Evolutionary conservation across 2,329 filamentous ascomycete species (phyloP).

Genomic region (Talaromyces sp.): DNA sequence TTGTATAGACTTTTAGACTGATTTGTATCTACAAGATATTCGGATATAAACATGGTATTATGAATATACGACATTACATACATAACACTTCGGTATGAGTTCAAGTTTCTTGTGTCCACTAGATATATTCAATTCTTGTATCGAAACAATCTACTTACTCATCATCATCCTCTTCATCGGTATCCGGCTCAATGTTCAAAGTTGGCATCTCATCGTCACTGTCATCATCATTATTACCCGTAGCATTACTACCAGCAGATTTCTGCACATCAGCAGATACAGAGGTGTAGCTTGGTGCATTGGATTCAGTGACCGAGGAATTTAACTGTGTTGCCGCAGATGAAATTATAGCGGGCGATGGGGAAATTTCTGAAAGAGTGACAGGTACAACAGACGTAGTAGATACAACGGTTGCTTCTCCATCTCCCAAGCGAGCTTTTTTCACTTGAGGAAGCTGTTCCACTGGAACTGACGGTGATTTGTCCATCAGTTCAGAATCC

Average conservation of each 20-base stretch:
- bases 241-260: background rate
- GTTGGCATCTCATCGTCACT: conserved; percentile 50
- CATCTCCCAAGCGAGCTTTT: conserved; percentile 31
- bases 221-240: conserved; percentile 35
- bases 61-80: background rate
- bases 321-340: conserved; percentile 13
- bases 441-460: conserved; percentile 24
- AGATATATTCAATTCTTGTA: conserved; percentile 19
- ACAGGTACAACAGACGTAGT: conserved; percentile 18
- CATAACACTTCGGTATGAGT: background rate
- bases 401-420: background rate
- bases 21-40: background rate
- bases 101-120: background rate
- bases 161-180: conserved; percentile 43
- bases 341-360: conserved; percentile 16
- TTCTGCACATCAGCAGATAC: background rate
- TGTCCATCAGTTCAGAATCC: background rate
- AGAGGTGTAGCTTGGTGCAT: background rate
- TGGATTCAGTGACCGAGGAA: background rate
- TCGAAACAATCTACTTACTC: conserved; percentile 29
- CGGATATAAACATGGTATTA: background rate
- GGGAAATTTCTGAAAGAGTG: conserved; percentile 21
- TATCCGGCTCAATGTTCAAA: conserved; percentile 47
- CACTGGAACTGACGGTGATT: background rate
- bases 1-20: conserved; percentile 24